Base-by-base conservation (phyloP, 768 basidiomycete genomes). In the Holtermanniella nyarrowii region DNA sequence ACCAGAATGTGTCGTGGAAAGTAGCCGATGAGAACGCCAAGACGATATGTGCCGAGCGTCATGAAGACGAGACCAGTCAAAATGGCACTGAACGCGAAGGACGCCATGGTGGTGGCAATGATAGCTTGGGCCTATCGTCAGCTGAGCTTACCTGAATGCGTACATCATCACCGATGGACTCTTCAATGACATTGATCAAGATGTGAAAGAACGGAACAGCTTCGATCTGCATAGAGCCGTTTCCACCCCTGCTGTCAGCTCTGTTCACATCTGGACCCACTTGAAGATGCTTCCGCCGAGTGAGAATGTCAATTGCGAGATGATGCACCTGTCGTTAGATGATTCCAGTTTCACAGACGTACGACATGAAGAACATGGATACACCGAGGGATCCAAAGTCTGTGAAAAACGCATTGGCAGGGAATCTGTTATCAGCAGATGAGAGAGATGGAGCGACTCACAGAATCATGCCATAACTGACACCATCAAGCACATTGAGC, bases 121-220 rank as follows among this genome's bases (percentile, higher is more conserved):
- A 95, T 78, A 22, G 82, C 82, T 21, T 73, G 70, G 1, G 81
- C 61, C 69, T 72, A 44, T 4, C 11, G 13, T n/a, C n/a, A 26
- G 42, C 12, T 41, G 4, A 25, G 20, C 13, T 18, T 23, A 31
- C 7, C 16, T 1, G 11, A 37, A 47, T 4, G 55, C 69, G 63
- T 50, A 70, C 80, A 39, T 84, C 73, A 22, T 84, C 81, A 7
- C 85, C 86, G 20, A 90, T 80, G 14, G 84, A 76, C 2, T 71
- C 61, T 2, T 84, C 80, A 42, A 96, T 91, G 26, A 77, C 78
- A 26, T 77, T 81, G 4, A 87, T 86, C 42, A 97, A 77, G 53
- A 95, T 85, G 69, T 96, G 93, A 65, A 91, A 95, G 73, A 99
- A 96, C 1, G 93, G 91, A 59, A 96, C 90, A 11, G 91, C 88